Base-by-base conservation (phyloP, 1,284 basidiomycete genomes). In the Meripilus lineatus region DNA sequence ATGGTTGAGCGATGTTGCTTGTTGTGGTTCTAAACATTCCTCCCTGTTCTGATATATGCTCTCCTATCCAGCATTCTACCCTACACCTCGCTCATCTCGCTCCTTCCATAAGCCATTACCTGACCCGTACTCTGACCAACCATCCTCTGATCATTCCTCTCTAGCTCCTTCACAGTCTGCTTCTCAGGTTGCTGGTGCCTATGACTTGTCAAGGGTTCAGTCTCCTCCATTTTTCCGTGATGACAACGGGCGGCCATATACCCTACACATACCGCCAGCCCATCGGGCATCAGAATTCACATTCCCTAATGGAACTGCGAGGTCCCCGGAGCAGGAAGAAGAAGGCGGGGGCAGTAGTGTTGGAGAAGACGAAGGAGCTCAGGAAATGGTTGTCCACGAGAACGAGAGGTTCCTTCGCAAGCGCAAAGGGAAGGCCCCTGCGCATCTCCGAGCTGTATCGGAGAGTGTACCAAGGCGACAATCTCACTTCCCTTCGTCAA, bases 221-320 rank as follows among this genome's bases (percentile, higher is more conserved):
- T 7, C 50, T 40, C 10, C 32, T 40, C 13, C 32, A 39, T 1
- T 28, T 48, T 11, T 46, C 8, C 32, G 13, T 13, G 37, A 36
- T 15, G 11, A 47, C 2, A 45, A 5, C 44, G 44, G 54, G 11
- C 49, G 48, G 26, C 50, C 55, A 2, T 55, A 59, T 32, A 55
- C 56, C 3, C 53, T 67, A 11, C 46, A 55, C 10, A 69, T 84
- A 41, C 77, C 77, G 1, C 74, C 81, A 0, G 74, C 81, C 2
- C 80, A 84, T 47, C 63, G 77, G 20, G 77, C 81, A 38, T 65
- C 69, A 2, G 77, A 79, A 15, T 49, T 67, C 34, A 54, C 57
- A 4, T 43, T 71, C 18, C 69, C 74, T 3, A 66, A 67, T 17
- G 55, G 60, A 0, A 50, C 50, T 2, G 34, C 50, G 11, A 32